Percentiles rank a stretch among this genome's conserved stretches.
phyloP scores from a whole-genome alignment of 345 rosid genomes.

The Schrenkiella parvula region DNA sequence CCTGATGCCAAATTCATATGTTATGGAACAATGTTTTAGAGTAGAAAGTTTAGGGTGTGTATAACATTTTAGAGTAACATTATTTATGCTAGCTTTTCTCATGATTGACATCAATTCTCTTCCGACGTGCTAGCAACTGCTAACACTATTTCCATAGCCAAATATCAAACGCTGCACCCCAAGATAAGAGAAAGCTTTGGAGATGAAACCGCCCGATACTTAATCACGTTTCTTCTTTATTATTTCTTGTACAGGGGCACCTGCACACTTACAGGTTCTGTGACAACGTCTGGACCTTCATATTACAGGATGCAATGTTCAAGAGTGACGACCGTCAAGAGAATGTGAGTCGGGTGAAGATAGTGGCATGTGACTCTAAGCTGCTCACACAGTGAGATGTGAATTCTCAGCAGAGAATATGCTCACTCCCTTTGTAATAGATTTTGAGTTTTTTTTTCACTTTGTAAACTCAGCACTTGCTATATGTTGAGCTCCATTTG shows the following conservation, averaged over 20 bases:
- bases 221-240: neutral
- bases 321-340: slow-evolving; percentile 67
- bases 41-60: neutral
- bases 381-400: slow-evolving; percentile 62
- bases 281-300: slow-evolving; percentile 99
- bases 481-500: slow-evolving; percentile 25
- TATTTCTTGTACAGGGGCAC: slow-evolving; percentile 63
- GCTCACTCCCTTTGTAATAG: slow-evolving; percentile 19
- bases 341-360: slow-evolving; percentile 74
- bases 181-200: neutral
- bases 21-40: neutral
- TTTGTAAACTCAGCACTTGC: slow-evolving; percentile 28
- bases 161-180: neutral
- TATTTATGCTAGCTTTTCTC: neutral
- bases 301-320: slow-evolving; percentile 66
- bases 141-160: neutral
- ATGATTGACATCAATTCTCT: neutral
- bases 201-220: neutral
- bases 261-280: slow-evolving; percentile 98
- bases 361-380: slow-evolving; percentile 98
- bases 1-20: neutral
- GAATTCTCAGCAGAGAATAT: slow-evolving; percentile 3
- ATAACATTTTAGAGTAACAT: neutral
- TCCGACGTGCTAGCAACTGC: neutral
- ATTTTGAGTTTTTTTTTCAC: slow-evolving; percentile 25